Percentiles rank a stretch among this genome's conserved stretches.
Conservation (phyloP, 306 rosid species). For the Alnus glutinosa region DNA sequence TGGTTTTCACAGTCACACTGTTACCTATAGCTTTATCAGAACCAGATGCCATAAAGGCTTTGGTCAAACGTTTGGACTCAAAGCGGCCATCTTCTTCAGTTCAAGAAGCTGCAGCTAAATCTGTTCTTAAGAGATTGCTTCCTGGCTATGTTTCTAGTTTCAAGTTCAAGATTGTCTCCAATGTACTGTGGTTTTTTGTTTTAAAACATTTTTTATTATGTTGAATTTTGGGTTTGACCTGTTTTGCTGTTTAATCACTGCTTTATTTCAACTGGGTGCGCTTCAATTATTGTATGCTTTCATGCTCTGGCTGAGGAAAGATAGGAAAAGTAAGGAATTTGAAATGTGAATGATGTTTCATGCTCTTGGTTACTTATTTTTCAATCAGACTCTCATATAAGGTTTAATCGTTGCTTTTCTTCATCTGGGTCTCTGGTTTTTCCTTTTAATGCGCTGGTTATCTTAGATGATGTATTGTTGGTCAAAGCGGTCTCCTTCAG, state of each 20-base stretch:
- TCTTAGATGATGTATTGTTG: background rate
- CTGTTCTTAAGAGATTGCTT: constrained; percentile 62
- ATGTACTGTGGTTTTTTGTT: constrained; percentile 42
- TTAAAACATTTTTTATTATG: background rate
- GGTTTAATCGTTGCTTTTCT: background rate
- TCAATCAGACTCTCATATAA: background rate
- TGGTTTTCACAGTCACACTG: constrained; percentile 31
- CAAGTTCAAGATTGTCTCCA: constrained; percentile 59
- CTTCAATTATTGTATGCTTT: constrained; percentile 6
- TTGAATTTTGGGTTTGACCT: constrained; percentile 12
- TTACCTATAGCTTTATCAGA: constrained; percentile 42
- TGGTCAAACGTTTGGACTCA: constrained; percentile 69
- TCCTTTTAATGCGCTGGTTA: background rate
- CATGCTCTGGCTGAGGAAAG: background rate
- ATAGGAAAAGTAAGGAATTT: background rate
- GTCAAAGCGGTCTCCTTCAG: background rate
- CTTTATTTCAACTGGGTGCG: constrained; percentile 22
- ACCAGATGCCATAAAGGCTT: constrained; percentile 50
- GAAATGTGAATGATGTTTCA: background rate
- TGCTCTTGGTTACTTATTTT: background rate
- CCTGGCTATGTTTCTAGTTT: constrained; percentile 70
- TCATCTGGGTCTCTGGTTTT: background rate
- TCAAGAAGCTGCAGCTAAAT: constrained; percentile 77
- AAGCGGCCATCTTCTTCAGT: constrained; percentile 58
- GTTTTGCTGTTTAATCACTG: constrained; percentile 2